Percentiles rank a stretch among this genome's conserved stretches.
Evolutionary conservation across 2,329 filamentous ascomycete genomes (phyloP).

Genomic region (Hymenoscyphus albidus): DNA sequence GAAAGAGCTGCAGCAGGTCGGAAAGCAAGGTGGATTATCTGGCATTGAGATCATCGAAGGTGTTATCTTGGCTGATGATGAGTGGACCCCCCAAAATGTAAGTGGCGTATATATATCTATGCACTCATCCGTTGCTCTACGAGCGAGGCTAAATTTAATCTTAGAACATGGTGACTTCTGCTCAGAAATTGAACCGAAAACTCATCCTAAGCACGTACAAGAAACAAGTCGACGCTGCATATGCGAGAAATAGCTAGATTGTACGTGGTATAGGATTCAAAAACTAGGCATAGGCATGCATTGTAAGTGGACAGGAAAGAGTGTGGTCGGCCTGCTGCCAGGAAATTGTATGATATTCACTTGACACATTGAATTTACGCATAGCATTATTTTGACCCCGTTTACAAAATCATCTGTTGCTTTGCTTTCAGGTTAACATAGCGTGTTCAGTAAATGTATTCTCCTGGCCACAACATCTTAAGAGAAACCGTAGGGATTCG

Average conservation of each 20-base stretch:
- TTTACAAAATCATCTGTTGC: too few relatives aligned
- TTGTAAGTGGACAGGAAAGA: too few relatives aligned
- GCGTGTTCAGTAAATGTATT: too few relatives aligned
- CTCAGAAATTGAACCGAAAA: constrained; percentile 70
- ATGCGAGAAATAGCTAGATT: constrained; percentile 22
- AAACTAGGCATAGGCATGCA: background rate
- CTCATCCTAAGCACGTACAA: constrained; percentile 60
- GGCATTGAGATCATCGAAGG: constrained; percentile 72
- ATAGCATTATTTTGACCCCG: too few relatives aligned
- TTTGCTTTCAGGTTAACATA: too few relatives aligned
- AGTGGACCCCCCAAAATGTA: constrained; percentile 83
- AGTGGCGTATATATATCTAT: constrained; percentile 37
- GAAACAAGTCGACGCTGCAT: constrained; percentile 50
- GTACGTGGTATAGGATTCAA: background rate
- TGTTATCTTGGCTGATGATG: constrained; percentile 76
- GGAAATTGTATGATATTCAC: too few relatives aligned
- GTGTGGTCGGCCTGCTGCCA: too few relatives aligned
- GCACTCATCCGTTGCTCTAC: constrained; percentile 23
- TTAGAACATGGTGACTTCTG: constrained; percentile 62
- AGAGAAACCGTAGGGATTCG: too few relatives aligned
- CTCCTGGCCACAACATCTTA: too few relatives aligned
- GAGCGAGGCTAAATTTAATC: background rate
- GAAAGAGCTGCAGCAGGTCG: constrained; percentile 65
- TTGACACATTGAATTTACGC: too few relatives aligned
- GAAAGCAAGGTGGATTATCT: constrained; percentile 61